phyloP scores from a whole-genome alignment of 345 rosid species.

The Streptanthus diversifolius region DNA sequence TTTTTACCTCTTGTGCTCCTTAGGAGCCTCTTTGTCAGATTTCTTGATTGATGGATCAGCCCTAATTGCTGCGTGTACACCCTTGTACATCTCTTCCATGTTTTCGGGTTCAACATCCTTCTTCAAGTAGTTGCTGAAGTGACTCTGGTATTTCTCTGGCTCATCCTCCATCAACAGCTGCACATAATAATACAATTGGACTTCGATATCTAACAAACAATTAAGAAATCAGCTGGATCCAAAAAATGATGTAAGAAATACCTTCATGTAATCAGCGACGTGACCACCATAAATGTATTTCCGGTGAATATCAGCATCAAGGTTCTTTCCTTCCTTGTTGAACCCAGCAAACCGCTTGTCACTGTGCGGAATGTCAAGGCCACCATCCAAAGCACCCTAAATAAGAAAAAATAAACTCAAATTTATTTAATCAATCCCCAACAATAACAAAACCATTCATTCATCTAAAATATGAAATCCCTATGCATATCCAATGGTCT shows the following conservation, averaged over 20 bases:
- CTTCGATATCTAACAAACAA: background rate
- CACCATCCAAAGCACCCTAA: constrained; percentile 87
- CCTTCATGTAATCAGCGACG: constrained; percentile 70
- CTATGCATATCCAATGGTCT: background rate
- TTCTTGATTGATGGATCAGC: constrained; percentile 26
- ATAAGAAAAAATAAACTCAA: background rate
- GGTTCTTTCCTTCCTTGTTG: constrained; percentile 41
- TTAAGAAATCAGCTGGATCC: background rate
- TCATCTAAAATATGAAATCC: background rate
- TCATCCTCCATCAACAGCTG: constrained; percentile 37
- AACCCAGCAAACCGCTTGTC: constrained; percentile 91
- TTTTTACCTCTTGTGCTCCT: constrained; percentile 22
- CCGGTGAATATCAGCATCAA: constrained; percentile 74
- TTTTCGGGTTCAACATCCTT: constrained; percentile 12
- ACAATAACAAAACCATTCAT: background rate
- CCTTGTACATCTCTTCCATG: constrained; percentile 26
- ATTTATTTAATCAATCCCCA: background rate
- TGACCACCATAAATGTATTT: constrained; percentile 82
- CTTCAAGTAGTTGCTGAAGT: constrained; percentile 19
- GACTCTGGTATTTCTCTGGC: constrained; percentile 29
- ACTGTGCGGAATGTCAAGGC: constrained; percentile 87
- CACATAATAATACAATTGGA: background rate
- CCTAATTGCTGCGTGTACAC: constrained; percentile 19
- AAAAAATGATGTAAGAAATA: background rate
- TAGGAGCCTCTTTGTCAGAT: constrained; percentile 10